Evolutionary conservation across 2,329 filamentous ascomycete genomes (phyloP), one percentile per base, ranked within the genome.

Genomic region (Cytospora chrysosperma): DNA sequence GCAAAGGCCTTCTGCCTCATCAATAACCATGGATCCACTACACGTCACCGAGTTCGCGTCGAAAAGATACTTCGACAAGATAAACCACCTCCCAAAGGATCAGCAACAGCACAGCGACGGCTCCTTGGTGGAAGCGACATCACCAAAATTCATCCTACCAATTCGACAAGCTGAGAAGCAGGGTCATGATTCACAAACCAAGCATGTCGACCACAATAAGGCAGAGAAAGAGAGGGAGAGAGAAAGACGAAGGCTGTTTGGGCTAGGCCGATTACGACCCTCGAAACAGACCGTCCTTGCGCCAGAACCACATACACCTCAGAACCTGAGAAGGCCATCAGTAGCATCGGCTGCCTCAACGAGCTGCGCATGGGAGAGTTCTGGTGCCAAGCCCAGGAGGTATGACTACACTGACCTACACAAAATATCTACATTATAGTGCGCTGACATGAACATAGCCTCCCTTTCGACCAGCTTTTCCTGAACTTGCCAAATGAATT

Each of bases 11-110:
- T 58, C 47, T 49, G 32, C 43, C 51, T 32, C 43, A 56, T 30
- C 34, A 68, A 50, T 64, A 67, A 74, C 74, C 71, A 87, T 88
- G 85, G 86, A 88, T 68, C 84, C 83, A 70, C 79, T 82, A 69
- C 85, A 88, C 68, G 80, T 86, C 66, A 87, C 86, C 65, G 86
- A 89, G 73, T 89, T 89, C 75, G 86, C 85, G 66, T 89, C 86
- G 52, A 79, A 84, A 74, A 83, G 83, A 67, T 89, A 87, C 71
- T 85, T 88, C 68, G 81, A 82, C 61, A 89, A 89, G 75, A 74
- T 88, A 65, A 80, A 77, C 63, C 82, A 86, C 75, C 80, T 77
- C 69, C 83, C 75, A 72, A 80, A 78, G 71, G 76, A 82, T 32
- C 78, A 75, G 67, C 76, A 76, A 47, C 68, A 75, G 66, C 65